Base-by-base conservation (phyloP, 2,329 filamentous ascomycete species). In the Venturiaceae sp. region DNA sequence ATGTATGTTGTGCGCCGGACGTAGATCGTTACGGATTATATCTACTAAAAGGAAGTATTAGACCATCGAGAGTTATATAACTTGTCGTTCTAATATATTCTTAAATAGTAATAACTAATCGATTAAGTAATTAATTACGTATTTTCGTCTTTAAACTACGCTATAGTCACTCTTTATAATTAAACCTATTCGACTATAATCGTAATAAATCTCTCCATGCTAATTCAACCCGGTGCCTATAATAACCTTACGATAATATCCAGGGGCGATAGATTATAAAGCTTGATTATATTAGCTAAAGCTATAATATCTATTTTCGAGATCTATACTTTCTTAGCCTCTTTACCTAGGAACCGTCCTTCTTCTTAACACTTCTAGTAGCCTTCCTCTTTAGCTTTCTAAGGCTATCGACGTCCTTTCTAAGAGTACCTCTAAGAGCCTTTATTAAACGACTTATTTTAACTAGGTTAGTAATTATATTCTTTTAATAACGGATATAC, bases 1-100 rank as follows among this genome's bases (percentile, higher is more conserved):
- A 50, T 50, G 13, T 50, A 50, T 50, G 21, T 50, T 50, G 21
- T 50, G 21, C 44, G 44, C 44, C 44, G 44, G 44, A 50, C 28
- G 50, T 52, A 28, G 55, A 58, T 34, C 32, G 52, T 58, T 58
- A 28, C 41, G 41, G 55, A 58, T 58, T 53, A 58, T 58, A 28
- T 58, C 41, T 50, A 58, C 41, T 21, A 44, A 58, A 36, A 58
- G 47, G 44, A 58, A 58, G 55, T 32, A 58, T 58, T 54, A 44
- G 26, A 58, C 33, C 30, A 58, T 39, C n/a, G 36, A 39, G n/a
- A 11, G 11, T 11, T 11, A 39, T 39, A 39, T 39, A 11, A 39
- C n/a, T 11, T 39, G n/a, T 39, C 36, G 36, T n/a, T 39, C 36
- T 39, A 39, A 39, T 39, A 39, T n/a, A 11, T 39, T 39, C 36